These are phyloP conservation scores for Sporothrix brunneoviolacea DNA, from an alignment of 2,329 filamentous ascomycete species.

Conservation along the genomic window DNA sequence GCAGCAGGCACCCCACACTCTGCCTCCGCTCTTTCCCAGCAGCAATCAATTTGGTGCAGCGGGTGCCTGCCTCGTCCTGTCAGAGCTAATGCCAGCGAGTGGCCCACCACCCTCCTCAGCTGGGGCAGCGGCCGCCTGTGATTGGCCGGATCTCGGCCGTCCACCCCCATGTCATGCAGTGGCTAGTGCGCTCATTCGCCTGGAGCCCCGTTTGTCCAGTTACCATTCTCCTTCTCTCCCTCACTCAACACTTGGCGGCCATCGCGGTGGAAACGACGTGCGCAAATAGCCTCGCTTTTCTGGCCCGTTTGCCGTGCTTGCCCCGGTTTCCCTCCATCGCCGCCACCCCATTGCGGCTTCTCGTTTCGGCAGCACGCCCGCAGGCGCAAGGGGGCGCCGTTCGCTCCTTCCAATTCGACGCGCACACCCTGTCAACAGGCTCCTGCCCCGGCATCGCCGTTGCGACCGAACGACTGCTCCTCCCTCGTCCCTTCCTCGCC, in stretches of 20 bases:
- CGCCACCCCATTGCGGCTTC: not conserved
- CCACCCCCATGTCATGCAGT: constrained; percentile 1
- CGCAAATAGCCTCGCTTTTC: not conserved
- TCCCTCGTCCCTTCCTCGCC: not conserved
- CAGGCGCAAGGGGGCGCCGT: not conserved
- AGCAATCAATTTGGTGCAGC: not conserved
- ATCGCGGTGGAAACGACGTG: not conserved
- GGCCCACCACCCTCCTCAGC: not conserved
- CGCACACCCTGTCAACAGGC: not conserved
- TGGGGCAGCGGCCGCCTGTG: not conserved
- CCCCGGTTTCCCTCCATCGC: not conserved
- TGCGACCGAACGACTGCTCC: too few relatives aligned
- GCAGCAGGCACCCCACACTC: too few relatives aligned
- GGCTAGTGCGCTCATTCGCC: constrained; percentile 5
- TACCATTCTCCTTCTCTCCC: not conserved
- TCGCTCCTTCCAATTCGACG: constrained; percentile 5
- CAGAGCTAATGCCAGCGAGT: not conserved
- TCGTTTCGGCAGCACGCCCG: not conserved
- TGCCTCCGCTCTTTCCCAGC: not conserved
- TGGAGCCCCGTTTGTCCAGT: not conserved
- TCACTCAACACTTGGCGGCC: constrained; percentile 5
- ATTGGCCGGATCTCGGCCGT: constrained; percentile 8
- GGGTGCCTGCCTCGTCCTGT: not conserved
- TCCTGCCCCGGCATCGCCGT: not conserved
- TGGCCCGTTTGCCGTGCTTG: not conserved